These are phyloP conservation scores for Scutellaria minor DNA, from an alignment of 257 asterid genomes.

Conservation along the genomic window DNA sequence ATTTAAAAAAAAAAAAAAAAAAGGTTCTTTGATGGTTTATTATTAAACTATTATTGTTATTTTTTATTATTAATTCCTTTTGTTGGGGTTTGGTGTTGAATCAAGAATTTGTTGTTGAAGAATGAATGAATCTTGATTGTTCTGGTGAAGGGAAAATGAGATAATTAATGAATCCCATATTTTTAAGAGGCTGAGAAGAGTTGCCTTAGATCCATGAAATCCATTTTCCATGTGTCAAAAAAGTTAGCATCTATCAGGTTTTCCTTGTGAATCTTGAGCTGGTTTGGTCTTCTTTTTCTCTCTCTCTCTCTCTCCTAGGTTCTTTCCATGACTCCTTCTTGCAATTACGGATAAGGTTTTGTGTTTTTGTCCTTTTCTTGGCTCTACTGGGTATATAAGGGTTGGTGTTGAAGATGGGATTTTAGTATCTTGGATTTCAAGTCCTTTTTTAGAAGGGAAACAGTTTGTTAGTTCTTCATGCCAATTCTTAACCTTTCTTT, in stretches of 20 bases:
- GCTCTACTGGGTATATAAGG: constrained; percentile 48
- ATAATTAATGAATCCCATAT: not conserved
- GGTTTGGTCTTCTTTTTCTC: constrained; percentile 41
- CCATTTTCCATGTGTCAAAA: constrained; percentile 63
- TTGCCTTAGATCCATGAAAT: constrained; percentile 83
- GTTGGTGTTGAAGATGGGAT: constrained; percentile 53
- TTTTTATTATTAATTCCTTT: constrained; percentile 26
- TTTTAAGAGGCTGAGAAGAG: constrained; percentile 61
- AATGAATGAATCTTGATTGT: constrained; percentile 50
- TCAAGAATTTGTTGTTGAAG: constrained; percentile 42
- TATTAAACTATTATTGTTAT: not conserved
- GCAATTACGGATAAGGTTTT: constrained; percentile 58
- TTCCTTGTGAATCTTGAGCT: constrained; percentile 69
- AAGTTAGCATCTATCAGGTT: constrained; percentile 55
- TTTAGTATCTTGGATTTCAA: constrained; percentile 42
- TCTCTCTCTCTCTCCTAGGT: constrained; percentile 37
- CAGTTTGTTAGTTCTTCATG: constrained; percentile 20
- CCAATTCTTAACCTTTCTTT: constrained; percentile 31
- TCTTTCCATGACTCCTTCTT: constrained; percentile 44
- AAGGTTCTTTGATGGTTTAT: constrained; percentile 34
- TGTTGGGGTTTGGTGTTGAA: constrained; percentile 26
- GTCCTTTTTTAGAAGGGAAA: constrained; percentile 36
- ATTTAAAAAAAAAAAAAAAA: constrained; percentile 1
- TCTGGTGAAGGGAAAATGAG: constrained; percentile 37
- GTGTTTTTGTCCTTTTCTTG: constrained; percentile 49